Evolutionary conservation across 2,329 filamentous ascomycete genomes (phyloP).

Genomic region (Trichophyton simii): DNA sequence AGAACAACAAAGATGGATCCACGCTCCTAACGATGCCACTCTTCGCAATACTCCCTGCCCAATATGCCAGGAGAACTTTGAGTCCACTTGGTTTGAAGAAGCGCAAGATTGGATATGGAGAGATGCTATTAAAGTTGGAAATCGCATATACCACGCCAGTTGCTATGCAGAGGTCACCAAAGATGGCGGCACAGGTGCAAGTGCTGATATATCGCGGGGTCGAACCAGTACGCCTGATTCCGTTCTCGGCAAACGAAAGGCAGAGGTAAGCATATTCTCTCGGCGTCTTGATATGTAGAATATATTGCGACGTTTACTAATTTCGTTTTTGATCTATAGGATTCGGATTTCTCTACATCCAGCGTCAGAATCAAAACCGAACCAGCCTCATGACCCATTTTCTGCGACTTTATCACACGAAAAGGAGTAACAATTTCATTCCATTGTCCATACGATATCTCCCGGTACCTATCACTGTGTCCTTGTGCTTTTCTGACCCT

Average conservation of each 20-base stretch:
- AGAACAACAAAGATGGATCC: constrained; percentile 58
- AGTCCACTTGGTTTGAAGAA: constrained; percentile 82
- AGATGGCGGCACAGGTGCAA: constrained; percentile 36
- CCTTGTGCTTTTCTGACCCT: neutral
- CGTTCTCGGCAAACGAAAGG: constrained; percentile 61
- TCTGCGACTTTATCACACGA: too few relatives aligned
- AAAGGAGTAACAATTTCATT: too few relatives aligned
- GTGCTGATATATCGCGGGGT: constrained; percentile 22
- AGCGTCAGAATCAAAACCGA: constrained; percentile 32
- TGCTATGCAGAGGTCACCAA: constrained; percentile 75
- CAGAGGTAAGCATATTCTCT: constrained; percentile 41
- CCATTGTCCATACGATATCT: neutral
- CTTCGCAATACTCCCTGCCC: constrained; percentile 70
- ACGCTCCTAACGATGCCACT: constrained; percentile 65
- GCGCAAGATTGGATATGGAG: constrained; percentile 96
- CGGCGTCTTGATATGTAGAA: neutral
- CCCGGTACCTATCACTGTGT: neutral
- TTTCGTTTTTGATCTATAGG: constrained; percentile 13
- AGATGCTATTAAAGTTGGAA: constrained; percentile 67
- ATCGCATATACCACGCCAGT: constrained; percentile 74
- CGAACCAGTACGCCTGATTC: constrained; percentile 45
- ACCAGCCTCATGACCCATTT: constrained; percentile 17
- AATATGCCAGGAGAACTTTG: constrained; percentile 91
- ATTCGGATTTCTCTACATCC: constrained; percentile 24
- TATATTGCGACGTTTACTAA: neutral